Evolutionary conservation across 192 early-diverging fungal species (phyloP).

Genomic region (Haplosporangium gracile): DNA sequence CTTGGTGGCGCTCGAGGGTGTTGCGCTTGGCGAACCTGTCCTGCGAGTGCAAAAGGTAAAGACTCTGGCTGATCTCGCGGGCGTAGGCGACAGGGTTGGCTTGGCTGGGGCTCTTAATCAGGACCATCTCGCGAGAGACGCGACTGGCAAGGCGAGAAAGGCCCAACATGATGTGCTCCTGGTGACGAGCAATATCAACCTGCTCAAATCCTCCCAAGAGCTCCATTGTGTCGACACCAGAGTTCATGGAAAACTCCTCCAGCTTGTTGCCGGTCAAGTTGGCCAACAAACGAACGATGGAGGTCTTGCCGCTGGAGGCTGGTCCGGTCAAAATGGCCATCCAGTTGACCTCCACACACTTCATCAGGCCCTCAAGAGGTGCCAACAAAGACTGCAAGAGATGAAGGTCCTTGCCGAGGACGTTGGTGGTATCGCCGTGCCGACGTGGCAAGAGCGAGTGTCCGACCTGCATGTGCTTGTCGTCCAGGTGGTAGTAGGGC

Average conservation of each 20-base stretch:
- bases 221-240: slow-evolving; percentile 94
- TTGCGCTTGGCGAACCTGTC: slow-evolving; percentile 35
- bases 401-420: slow-evolving; percentile 67
- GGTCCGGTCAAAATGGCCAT: slow-evolving; percentile 93
- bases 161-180: slow-evolving; percentile 61
- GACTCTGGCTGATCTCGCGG: slow-evolving; percentile 48
- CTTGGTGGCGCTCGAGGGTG: slow-evolving; percentile 21
- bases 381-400: slow-evolving; percentile 75
- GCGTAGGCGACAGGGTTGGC: slow-evolving; percentile 28
- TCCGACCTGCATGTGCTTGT: slow-evolving; percentile 70
- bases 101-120: slow-evolving; percentile 12
- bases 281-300: slow-evolving; percentile 86
- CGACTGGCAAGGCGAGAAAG: slow-evolving; percentile 60
- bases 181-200: slow-evolving; percentile 84
- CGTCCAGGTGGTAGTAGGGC: slow-evolving; percentile 67
- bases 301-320: slow-evolving; percentile 89
- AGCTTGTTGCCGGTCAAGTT: slow-evolving; percentile 84
- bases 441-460: slow-evolving; percentile 69
- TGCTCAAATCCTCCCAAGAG: slow-evolving; percentile 98
- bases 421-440: slow-evolving; percentile 37
- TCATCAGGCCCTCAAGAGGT: slow-evolving; percentile 83
- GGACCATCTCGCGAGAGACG: slow-evolving; percentile 59
- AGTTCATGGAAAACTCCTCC: slow-evolving; percentile 97
- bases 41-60: slow-evolving; percentile 47
- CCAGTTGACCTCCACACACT: slow-evolving; percentile 91